Conservation (phyloP, 1,284 basidiomycete genomes). For the Apiotrichum domesticum region DNA sequence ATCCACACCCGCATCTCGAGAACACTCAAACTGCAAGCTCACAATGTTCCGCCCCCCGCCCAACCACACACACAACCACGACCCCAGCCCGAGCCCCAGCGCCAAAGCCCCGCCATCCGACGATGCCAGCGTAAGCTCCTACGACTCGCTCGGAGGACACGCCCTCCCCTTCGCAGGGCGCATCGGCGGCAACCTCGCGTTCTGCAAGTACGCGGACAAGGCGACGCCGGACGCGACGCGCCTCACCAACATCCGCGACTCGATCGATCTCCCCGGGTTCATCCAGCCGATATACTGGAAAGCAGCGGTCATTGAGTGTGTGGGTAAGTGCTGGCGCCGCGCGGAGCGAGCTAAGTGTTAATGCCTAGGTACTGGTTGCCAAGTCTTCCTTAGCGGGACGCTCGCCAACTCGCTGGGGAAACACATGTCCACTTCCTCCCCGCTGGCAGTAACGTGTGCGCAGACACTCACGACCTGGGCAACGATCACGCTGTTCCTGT, state of each 20-base stretch:
- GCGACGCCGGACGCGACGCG: conserved; percentile 1
- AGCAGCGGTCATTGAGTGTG: background rate
- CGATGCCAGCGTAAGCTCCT: no score
- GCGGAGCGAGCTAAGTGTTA: no score
- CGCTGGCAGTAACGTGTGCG: background rate
- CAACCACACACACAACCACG: no score
- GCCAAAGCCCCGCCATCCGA: no score
- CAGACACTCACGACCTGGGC: background rate
- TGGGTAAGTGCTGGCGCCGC: background rate
- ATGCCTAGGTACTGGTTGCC: background rate
- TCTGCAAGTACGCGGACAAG: background rate
- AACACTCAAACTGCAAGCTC: no score
- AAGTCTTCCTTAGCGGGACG: background rate
- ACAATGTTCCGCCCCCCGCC: no score
- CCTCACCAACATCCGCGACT: background rate
- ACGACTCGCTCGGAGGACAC: no score
- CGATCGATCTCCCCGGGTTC: conserved; percentile 1
- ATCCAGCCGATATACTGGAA: background rate
- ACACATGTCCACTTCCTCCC: background rate
- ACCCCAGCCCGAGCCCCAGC: no score
- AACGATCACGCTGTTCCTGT: background rate
- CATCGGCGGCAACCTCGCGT: conserved; percentile 3
- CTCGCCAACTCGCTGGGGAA: background rate
- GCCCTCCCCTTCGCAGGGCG: conserved; percentile 2
- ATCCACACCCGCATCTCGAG: no score